Conservation (phyloP, 2,329 filamentous ascomycete species). For the Penicillium sp. region DNA sequence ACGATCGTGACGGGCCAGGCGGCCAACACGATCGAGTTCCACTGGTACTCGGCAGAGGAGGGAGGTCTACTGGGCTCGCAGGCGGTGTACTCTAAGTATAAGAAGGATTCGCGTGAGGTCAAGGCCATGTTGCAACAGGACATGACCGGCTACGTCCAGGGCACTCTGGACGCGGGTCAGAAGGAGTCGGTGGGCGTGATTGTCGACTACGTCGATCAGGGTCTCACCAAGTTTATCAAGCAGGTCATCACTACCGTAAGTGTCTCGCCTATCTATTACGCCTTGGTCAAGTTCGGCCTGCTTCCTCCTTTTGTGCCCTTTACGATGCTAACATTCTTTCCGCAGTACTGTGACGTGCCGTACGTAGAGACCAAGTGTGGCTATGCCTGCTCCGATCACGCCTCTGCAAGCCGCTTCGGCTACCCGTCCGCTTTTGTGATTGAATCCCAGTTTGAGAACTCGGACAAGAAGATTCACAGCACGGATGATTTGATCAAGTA, state of each 20-base stretch:
- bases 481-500: conserved; percentile 66
- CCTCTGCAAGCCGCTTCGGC: conserved; percentile 59
- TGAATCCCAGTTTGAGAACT: conserved; percentile 54
- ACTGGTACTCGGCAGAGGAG: conserved; percentile 92
- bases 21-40: conserved; percentile 86
- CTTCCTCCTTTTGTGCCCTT: background rate
- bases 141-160: conserved; percentile 87
- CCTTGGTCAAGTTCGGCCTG: too few species aligned
- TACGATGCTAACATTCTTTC: conserved; percentile 7
- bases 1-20: conserved; percentile 65
- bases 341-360: conserved; percentile 77
- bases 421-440: conserved; percentile 62
- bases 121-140: conserved; percentile 98
- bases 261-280: background rate
- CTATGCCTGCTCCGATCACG: conserved; percentile 71
- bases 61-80: conserved; percentile 81
- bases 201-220: conserved; percentile 74
- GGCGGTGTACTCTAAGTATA: conserved; percentile 79
- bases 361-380: conserved; percentile 84
- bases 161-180: conserved; percentile 73
- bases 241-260: conserved; percentile 65
- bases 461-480: conserved; percentile 66
- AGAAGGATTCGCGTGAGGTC: conserved; percentile 64
- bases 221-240: conserved; percentile 85
- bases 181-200: conserved; percentile 87